phyloP scores from a whole-genome alignment of 176 grass and related monocot species.

The Puya raimondii region DNA sequence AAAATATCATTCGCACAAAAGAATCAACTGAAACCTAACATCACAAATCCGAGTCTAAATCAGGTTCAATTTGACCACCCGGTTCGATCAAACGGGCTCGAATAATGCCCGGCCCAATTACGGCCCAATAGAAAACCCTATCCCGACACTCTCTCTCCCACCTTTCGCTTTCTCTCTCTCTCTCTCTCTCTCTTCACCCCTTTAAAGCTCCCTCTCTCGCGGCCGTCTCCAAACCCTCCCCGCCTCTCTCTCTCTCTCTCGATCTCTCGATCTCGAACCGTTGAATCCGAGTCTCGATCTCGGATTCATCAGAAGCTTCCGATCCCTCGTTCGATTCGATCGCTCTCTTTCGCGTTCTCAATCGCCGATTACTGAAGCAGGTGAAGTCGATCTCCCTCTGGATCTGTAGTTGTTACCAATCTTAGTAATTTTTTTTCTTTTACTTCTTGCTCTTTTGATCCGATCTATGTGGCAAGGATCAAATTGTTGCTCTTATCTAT shows the following conservation, averaged over 20 bases:
- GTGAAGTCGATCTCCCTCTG: background rate
- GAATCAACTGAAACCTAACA: too few relatives aligned
- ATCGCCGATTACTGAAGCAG: background rate
- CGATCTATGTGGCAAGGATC: background rate
- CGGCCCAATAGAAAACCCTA: background rate
- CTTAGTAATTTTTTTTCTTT: background rate
- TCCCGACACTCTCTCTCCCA: background rate
- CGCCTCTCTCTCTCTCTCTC: background rate
- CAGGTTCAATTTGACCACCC: background rate
- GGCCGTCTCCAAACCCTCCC: background rate
- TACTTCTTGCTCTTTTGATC: background rate
- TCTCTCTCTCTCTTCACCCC: background rate
- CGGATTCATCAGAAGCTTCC: background rate
- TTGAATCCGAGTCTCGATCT: background rate
- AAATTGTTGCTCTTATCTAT: background rate
- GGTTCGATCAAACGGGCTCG: background rate
- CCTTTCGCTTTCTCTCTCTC: background rate
- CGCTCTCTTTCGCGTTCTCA: background rate
- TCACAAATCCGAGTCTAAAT: background rate
- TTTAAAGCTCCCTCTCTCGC: background rate
- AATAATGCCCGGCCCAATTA: background rate
- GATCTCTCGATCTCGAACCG: background rate
- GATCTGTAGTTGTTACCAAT: background rate
- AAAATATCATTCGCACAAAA: too few relatives aligned
- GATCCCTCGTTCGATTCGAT: background rate